phyloP scores from a whole-genome alignment of 2,329 filamentous ascomycete genomes.

The Penicillium griseofulvum region DNA sequence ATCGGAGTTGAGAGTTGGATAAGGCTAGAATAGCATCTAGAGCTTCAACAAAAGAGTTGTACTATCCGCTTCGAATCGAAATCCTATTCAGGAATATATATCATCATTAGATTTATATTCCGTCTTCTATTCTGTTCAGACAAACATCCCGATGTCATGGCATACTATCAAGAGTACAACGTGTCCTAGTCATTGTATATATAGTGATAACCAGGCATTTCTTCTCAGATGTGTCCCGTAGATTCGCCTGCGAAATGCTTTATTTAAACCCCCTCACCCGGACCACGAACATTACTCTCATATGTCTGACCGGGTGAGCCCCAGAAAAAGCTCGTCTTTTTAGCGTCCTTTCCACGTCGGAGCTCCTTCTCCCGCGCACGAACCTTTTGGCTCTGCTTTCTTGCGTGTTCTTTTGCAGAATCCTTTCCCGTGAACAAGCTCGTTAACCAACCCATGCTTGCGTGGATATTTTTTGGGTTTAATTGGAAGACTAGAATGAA shows the following conservation, averaged over 20 bases:
- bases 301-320: background rate
- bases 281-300: background rate
- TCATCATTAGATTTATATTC: background rate
- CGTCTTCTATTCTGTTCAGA: no score
- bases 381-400: background rate
- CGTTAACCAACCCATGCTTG: background rate
- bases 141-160: no score
- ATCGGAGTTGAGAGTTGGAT: background rate
- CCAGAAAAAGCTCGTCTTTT: background rate
- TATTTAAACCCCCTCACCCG: background rate
- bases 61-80: background rate
- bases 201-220: no score
- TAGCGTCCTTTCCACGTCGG: background rate
- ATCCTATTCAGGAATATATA: background rate
- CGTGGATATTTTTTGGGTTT: background rate
- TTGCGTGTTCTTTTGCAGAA: background rate
- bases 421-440: background rate
- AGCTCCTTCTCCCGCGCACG: background rate
- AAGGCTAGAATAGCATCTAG: background rate
- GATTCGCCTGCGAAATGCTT: background rate
- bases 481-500: background rate
- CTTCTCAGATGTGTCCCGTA: no score
- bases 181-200: no score
- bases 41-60: background rate
- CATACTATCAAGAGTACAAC: no score